Conservation (phyloP, 805 yeast species). For the Hermanozyma aechmeae region DNA sequence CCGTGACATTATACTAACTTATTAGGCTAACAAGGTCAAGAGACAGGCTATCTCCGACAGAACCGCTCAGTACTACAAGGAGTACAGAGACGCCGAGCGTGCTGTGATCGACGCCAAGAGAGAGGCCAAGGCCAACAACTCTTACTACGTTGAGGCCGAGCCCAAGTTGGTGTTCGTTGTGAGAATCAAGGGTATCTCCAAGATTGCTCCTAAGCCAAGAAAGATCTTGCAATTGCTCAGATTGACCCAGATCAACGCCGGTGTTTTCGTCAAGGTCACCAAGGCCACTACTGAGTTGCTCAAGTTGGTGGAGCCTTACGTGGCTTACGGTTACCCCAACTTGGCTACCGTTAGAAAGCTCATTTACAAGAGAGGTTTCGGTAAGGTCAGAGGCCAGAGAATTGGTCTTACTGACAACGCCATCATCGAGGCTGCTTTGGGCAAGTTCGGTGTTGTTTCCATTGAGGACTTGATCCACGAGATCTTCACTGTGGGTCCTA, state of each 20-base stretch:
- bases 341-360: conserved; percentile 86
- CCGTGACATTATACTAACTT: conserved; percentile 24
- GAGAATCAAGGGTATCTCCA: conserved; percentile 99
- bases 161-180: conserved; percentile 89
- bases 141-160: conserved; percentile 93
- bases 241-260: conserved; percentile 89
- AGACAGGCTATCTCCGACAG: conserved; percentile 78
- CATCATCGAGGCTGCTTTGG: conserved; percentile 79
- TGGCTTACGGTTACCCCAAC: conserved; percentile 96
- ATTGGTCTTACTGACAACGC: conserved; percentile 80
- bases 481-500: conserved; percentile 93
- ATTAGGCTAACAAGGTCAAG: conserved; percentile 35
- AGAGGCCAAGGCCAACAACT: conserved; percentile 88
- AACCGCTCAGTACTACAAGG: conserved; percentile 94
- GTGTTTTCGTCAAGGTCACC: conserved; percentile 91
- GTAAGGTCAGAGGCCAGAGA: conserved; percentile 96
- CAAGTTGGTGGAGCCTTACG: conserved; percentile 92
- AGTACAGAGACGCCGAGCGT: conserved; percentile 88
- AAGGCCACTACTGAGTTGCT: conserved; percentile 91
- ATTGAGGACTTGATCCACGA: conserved; percentile 94
- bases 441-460: conserved; percentile 87
- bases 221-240: conserved; percentile 92
- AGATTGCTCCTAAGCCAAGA: conserved; percentile 99
- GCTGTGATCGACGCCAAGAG: conserved; percentile 81
- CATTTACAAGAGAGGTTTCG: conserved; percentile 96